Evolutionary conservation across 192 early-diverging fungal genomes (phyloP), one percentile per base, ranked within the genome.

Genomic region (Linnemannia hyalina): DNA sequence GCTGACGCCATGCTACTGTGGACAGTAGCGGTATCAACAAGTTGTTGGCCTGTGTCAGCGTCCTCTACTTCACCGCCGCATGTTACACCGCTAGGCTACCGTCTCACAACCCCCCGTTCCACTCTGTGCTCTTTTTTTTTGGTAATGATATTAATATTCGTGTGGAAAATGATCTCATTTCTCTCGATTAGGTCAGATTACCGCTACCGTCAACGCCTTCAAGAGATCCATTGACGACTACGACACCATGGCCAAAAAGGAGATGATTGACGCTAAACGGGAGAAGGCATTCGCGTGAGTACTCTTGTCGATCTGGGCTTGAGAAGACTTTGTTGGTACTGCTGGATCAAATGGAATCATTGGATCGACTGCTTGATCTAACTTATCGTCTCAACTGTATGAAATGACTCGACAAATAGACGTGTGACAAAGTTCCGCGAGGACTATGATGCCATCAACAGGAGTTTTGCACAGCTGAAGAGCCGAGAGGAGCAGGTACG

Each of bases 191-290:
- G 92, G 92, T 38, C 91, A 92, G 76, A 92, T 93, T 60, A 76
- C 92, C 20, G 92, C 82, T 4, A 83, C 88, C 47, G 82, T 90
- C 57, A 87, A 79, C 52, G 87, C 91, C 22, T 81, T 93, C 70
- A 89, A 92, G 74, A 84, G 91, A 22, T 90, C 90, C 8, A 93
- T 93, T 55, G 92, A 92, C 80, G 91, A 93, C 71, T 93, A 92
- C 79, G 92, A 92, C 35, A 74, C 78, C 55, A 80, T 91, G 70
- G 91, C 92, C 57, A 91, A 90, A 74, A 83, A 91, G 76, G 92
- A 93, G 74, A 86, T 93, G 75, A 89, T 93, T 23, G 77, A 90
- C 8, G 88, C 77, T 29, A 93, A 93, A 60, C 89, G 90, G 77
- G 91, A 93, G 55, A 90, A 88, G 11, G 92, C 91, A 2, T 77